Conservation (phyloP, 2,329 filamentous ascomycete genomes). For the Aspergillus oerlinghausenensis region DNA sequence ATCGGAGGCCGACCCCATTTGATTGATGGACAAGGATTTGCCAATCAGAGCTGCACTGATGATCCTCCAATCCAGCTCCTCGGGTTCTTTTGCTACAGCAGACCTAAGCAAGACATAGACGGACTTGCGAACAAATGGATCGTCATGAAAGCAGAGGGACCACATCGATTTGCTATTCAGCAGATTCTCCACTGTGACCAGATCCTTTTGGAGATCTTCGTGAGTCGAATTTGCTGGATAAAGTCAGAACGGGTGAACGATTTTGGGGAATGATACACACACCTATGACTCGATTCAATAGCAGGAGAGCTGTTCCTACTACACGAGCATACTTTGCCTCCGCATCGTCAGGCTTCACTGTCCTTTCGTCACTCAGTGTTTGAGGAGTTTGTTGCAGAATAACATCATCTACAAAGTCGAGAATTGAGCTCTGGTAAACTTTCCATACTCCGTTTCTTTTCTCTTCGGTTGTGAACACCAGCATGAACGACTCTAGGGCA, state of each 20-base stretch:
- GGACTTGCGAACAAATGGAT: conserved; percentile 55
- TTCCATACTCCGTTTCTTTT: conserved; percentile 74
- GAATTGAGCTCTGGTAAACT: conserved; percentile 72
- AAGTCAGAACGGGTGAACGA: conserved; percentile 9
- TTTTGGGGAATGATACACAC: conserved; percentile 1
- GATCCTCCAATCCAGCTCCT: conserved; percentile 56
- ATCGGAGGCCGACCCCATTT: conserved; percentile 69
- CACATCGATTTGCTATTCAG: conserved; percentile 60
- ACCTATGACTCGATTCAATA: conserved; percentile 53
- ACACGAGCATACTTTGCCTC: conserved; percentile 82
- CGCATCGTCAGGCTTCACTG: conserved; percentile 77
- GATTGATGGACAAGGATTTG: conserved; percentile 67
- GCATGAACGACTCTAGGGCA: conserved; percentile 70
- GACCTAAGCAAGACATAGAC: conserved; percentile 54
- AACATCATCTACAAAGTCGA: conserved; percentile 77
- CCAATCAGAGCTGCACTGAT: conserved; percentile 67
- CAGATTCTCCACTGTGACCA: conserved; percentile 60
- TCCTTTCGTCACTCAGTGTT: conserved; percentile 85
- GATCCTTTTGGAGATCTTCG: conserved; percentile 56
- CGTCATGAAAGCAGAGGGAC: conserved; percentile 53
- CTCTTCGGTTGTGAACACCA: conserved; percentile 72
- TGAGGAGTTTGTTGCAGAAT: conserved; percentile 70
- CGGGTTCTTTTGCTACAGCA: conserved; percentile 46
- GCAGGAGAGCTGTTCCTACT: conserved; percentile 53
- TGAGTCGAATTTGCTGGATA: conserved; percentile 29